Evolutionary conservation across 495 filamentous ascomycete species (phyloP), one percentile per base, ranked within the genome.

Genomic region (Trichoderma asperelloides): DNA sequence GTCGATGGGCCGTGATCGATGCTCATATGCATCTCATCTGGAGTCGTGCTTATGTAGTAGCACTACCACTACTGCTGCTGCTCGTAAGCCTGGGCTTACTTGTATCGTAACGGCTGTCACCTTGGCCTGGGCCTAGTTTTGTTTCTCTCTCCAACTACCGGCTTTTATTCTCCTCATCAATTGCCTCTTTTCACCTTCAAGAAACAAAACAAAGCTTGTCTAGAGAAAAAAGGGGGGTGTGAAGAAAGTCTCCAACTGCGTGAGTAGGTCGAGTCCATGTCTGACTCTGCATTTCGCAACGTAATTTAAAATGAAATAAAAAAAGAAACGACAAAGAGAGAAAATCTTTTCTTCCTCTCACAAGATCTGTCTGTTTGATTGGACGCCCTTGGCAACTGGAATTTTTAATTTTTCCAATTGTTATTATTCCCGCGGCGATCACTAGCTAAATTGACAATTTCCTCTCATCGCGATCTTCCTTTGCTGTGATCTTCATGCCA

Each of bases 21-120:
- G 47, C 47, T 23, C 47, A 51, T 51, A 51, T 51, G 47, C 47
- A 51, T 51, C 47, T 51, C 47, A 51, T 51, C 47, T 23, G n/a
- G 18, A n/a, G 18, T 43, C 16, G 9, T 51, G 47, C 47, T n/a
- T 37, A 37, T 4, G 33, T 37, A 37, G 33, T 3, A 37, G 33
- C 6, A 37, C 5, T 37, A 37, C 5, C 33, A 37, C 33, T 37
- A 37, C 33, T 37, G 9, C 5, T 8, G 9, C 33, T 37, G 9
- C 33, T 37, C 5, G 33, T 51, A 51, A 18, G 47, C 47, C 21
- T 18, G 47, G 47, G 18, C 47, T 51, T n/a, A 0, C 16, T 9
- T 2, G 33, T 37, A 37, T 37, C 33, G 33, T 37, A 37, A 37
- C 33, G 33, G 33, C 9, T 37, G n/a, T n/a, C n/a, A n/a, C n/a